Base-by-base conservation (phyloP, 1,139 yeast genomes). In the Candida labiduridarum region DNA sequence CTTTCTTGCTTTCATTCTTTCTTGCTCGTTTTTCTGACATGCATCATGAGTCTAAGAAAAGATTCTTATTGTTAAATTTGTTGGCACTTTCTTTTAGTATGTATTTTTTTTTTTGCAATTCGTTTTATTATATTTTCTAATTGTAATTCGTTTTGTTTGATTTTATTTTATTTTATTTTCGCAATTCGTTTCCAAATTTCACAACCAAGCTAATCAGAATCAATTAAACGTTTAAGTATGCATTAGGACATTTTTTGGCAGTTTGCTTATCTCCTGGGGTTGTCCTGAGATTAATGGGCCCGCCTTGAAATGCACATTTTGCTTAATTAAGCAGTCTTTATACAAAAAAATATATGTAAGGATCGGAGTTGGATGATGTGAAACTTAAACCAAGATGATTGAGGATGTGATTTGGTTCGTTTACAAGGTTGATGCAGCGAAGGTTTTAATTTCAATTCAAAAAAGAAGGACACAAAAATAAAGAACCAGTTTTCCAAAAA, bases 321-420 rank as follows among this genome's bases (percentile, higher is more conserved):
- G 8, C 18, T 11, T 12, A 16, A 11, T 18, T 12, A 10, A 10
- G 22, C 25, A 10, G 16, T 10, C 25, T 14, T 16, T 18, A 16
- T 18, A 35, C 30, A n/a, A 14, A 12, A 14, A 12, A 22, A 38
- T 19, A 38, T 19, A 42, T 42, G 45, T 42, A 41, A 31, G 30
- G 44, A 30, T 41, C 44, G 38, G 44, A 42, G 45, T 42, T 42
- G 45, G 16, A 42, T 31, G 45, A 31, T 42, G 36, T 42, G 45
- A 42, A 42, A 42, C 45, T 31, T 19, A 42, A 38, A 38, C 12
- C n/a, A 16, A 42, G 14, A 30, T 16, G 30, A 30, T 9, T 14
- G 12, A 31, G 36, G 16, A 41, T n/a, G 22, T 18, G 27, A 15
- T 38, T 22, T 16, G 10, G n/a, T 18, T 41, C 41, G 29, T 40